Percentiles rank a stretch among this genome's conserved stretches.
These are phyloP conservation scores for Salvia rosmarinus DNA, from an alignment of 257 asterid species.

Conservation along the genomic window DNA sequence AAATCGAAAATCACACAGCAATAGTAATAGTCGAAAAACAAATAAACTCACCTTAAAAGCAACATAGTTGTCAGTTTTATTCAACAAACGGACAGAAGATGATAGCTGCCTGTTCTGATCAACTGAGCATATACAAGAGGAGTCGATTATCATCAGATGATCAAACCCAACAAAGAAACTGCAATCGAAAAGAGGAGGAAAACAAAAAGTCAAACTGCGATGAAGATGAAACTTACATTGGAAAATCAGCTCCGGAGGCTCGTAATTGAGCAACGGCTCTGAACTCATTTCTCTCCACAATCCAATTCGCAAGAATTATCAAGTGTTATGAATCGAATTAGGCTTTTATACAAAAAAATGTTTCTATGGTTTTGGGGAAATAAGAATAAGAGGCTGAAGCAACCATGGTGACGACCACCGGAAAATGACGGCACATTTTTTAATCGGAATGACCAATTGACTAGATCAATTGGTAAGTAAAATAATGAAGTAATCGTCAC, in stretches of 20 bases:
- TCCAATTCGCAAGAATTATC: neutral
- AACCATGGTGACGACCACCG: neutral
- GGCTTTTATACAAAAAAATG: neutral
- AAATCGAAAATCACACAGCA: neutral
- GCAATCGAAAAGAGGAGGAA: neutral
- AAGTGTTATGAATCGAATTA: neutral
- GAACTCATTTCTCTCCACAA: conserved; percentile 40
- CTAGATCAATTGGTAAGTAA: too few relatives aligned
- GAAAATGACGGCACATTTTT: neutral
- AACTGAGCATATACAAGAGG: conserved; percentile 40
- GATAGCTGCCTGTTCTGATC: conserved; percentile 61
- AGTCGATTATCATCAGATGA: neutral
- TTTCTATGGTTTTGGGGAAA: neutral
- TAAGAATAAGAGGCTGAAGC: neutral
- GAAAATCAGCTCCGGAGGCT: conserved; percentile 59
- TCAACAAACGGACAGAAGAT: conserved; percentile 54
- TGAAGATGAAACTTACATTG: conserved; percentile 30
- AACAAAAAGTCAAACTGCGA: conserved; percentile 7
- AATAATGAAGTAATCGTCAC: too few relatives aligned
- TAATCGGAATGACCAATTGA: too few relatives aligned
- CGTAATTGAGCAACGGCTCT: conserved; percentile 45
- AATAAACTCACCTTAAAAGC: conserved; percentile 61
- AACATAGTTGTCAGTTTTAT: conserved; percentile 50
- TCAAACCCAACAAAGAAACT: conserved; percentile 13
- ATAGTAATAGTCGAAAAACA: neutral